phyloP scores from a whole-genome alignment of 345 rosid species.

The Hibiscus tridactylites region DNA sequence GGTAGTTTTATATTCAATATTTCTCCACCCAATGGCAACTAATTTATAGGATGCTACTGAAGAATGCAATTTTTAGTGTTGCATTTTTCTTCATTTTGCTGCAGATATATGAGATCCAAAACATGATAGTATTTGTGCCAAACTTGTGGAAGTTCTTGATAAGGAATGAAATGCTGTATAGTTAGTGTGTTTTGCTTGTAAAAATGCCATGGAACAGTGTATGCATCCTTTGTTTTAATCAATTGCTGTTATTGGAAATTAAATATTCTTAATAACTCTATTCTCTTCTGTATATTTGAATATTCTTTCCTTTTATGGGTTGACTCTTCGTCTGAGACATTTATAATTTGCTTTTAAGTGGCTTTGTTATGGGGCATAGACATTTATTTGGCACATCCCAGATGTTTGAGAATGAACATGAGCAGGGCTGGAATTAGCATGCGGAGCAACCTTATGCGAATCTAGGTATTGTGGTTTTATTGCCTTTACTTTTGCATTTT shows the following conservation, averaged over 20 bases:
- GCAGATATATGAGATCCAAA: no score
- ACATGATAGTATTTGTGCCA: no score
- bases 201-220: no score
- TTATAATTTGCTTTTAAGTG: not conserved
- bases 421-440: slow-evolving; percentile 63
- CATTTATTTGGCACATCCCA: no score
- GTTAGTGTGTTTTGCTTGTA: no score
- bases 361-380: slow-evolving; percentile 42
- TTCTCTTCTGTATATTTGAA: slow-evolving; percentile 1
- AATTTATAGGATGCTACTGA: not conserved
- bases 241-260: not conserved
- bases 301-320: slow-evolving; percentile 35
- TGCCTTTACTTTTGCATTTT: not conserved
- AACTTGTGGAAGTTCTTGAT: no score
- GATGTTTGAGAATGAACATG: slow-evolving; percentile 50
- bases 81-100: no score
- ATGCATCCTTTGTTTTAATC: no score
- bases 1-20: not conserved
- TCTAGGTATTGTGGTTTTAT: slow-evolving; percentile 33
- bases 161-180: no score
- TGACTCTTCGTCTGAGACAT: slow-evolving; percentile 16
- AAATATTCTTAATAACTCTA: slow-evolving; percentile 1
- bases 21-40: not conserved
- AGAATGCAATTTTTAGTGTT: not conserved
- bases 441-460: slow-evolving; percentile 44